Evolutionary conservation across 257 asterid genomes (phyloP).

Genomic region (Solanum gandarillasii): DNA sequence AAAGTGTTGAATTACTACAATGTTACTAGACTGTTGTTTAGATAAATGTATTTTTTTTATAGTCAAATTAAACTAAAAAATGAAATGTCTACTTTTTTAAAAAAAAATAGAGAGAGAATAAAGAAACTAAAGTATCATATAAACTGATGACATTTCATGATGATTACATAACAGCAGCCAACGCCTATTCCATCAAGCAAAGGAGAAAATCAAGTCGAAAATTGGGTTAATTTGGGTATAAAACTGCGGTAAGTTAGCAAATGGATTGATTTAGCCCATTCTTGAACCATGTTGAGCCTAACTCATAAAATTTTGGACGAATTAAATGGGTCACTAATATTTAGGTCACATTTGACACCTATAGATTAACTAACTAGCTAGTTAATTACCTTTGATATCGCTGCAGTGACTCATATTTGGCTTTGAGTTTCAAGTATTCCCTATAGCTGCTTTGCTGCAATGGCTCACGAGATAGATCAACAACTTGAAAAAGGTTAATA

Average conservation of each 20-base stretch:
- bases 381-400: conserved; percentile 66
- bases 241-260: background rate
- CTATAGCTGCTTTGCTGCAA: conserved; percentile 76
- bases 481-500: background rate
- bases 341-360: background rate
- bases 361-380: background rate
- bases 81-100: background rate
- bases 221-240: background rate
- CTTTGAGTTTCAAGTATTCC: conserved; percentile 70
- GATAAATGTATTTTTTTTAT: background rate
- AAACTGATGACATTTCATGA: background rate
- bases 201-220: background rate
- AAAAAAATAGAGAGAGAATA: background rate
- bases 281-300: background rate
- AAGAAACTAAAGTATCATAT: background rate
- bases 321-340: background rate
- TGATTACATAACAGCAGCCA: background rate
- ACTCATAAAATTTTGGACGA: background rate
- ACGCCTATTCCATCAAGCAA: background rate
- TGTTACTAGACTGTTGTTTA: background rate
- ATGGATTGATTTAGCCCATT: background rate
- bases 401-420: conserved; percentile 79
- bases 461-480: background rate
- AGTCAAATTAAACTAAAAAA: background rate
- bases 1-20: background rate